Percentiles rank a stretch among this genome's conserved stretches.
These are phyloP conservation scores for Pilasporangium apinafurcum DNA, from an alignment of 352 stramenopile species.

Conservation along the genomic window DNA sequence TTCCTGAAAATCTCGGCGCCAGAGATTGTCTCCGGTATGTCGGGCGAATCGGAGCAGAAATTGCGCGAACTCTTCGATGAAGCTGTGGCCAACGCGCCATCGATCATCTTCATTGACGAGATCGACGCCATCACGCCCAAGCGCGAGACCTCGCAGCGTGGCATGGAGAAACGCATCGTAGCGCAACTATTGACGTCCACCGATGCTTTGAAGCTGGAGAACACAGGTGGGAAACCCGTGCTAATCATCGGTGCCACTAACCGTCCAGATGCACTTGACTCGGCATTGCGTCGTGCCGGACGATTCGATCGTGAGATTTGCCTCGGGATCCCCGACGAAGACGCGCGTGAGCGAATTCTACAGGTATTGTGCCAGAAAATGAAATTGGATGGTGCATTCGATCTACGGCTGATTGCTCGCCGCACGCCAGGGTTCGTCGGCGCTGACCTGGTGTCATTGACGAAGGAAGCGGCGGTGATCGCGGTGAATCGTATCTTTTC, in stretches of 20 bases:
- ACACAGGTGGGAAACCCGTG: conserved; percentile 89
- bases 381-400: conserved; percentile 90
- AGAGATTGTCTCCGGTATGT: conserved; percentile 94
- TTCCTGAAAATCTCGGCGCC: conserved; percentile 87
- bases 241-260: conserved; percentile 98
- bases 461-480: conserved; percentile 97
- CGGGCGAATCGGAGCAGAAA: conserved; percentile 85
- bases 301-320: conserved; percentile 99
- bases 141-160: conserved; percentile 87
- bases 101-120: conserved; percentile 98
- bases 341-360: conserved; percentile 93
- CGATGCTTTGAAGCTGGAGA: conserved; percentile 87
- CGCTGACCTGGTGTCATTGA: conserved; percentile 96
- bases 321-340: conserved; percentile 95
- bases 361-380: conserved; percentile 92
- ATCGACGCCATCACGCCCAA: conserved; percentile 96
- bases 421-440: conserved; percentile 96
- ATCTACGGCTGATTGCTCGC: conserved; percentile 91
- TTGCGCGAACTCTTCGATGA: conserved; percentile 93
- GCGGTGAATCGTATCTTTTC: conserved; percentile 98
- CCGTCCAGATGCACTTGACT: conserved; percentile 95
- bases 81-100: conserved; percentile 89
- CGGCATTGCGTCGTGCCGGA: conserved; percentile 92
- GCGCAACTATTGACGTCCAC: conserved; percentile 92
- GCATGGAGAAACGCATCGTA: conserved; percentile 97